Percentiles rank a stretch among this genome's conserved stretches.
Evolutionary conservation across 2,329 filamentous ascomycete species (phyloP).

Genomic region (Aspergillus caelatus): DNA sequence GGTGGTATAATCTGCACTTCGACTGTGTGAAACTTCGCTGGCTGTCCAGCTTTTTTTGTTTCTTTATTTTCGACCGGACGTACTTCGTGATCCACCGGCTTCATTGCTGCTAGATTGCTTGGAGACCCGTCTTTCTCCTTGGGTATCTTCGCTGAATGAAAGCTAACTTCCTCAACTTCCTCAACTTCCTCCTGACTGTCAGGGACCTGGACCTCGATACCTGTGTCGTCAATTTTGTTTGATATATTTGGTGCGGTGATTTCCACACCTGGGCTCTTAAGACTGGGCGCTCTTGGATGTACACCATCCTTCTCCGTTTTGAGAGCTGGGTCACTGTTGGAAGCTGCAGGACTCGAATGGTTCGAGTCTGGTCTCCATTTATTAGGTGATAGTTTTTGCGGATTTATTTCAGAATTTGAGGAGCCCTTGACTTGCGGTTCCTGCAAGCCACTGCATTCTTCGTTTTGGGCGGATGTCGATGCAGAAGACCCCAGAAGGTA

Average conservation of each 20-base stretch:
- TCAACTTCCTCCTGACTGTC: constrained; percentile 31
- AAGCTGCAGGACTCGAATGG: neutral
- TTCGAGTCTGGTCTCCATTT: neutral
- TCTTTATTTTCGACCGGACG: neutral
- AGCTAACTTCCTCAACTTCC: neutral
- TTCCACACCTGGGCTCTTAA: neutral
- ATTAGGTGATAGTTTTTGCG: neutral
- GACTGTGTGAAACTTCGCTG: constrained; percentile 7
- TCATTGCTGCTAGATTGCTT: neutral
- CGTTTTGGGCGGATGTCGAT: neutral
- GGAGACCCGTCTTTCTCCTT: neutral
- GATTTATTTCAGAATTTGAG: neutral
- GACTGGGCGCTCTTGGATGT: neutral
- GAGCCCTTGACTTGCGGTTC: neutral
- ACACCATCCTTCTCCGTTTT: neutral
- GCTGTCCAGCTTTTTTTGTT: neutral
- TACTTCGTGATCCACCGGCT: neutral
- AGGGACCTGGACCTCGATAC: constrained; percentile 27
- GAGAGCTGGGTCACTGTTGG: neutral
- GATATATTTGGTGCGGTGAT: neutral
- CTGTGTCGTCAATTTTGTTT: constrained; percentile 6
- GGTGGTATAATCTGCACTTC: constrained; percentile 32
- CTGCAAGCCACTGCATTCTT: neutral
- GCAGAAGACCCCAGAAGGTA: constrained; percentile 32
- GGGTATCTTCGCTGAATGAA: neutral